A percentile compares a stretch with the other conserved stretches of the same genome.
Evolutionary conservation across 163 green algal species (phyloP).

Genomic region (Chlamydomonas reinhardtii): DNA sequence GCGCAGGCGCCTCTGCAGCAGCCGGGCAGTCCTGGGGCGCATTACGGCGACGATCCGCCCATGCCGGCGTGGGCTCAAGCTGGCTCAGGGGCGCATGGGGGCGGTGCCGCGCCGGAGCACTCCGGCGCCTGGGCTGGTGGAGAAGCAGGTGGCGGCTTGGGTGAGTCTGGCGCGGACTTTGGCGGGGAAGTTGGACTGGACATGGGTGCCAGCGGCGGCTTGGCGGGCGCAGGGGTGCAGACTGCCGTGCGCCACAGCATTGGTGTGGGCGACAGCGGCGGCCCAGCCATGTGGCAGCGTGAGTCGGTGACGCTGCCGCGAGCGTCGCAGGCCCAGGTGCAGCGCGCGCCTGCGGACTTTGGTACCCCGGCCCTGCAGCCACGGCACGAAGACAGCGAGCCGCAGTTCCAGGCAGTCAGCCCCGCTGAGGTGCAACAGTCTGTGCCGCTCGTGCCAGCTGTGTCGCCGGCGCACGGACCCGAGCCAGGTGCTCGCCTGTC

Average conservation of each 20-base stretch:
- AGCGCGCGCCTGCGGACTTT: background rate
- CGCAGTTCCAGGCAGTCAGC: too few relatives aligned
- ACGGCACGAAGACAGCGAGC: too few relatives aligned
- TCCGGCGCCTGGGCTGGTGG: background rate
- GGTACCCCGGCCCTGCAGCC: background rate
- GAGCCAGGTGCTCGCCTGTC: too few relatives aligned
- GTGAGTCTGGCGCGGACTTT: too few relatives aligned
- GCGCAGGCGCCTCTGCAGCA: slow-evolving; percentile 1
- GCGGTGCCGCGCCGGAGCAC: too few relatives aligned
- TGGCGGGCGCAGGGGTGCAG: background rate
- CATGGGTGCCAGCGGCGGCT: too few relatives aligned
- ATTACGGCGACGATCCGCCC: background rate
- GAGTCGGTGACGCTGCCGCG: slow-evolving; percentile 3
- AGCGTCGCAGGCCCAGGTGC: background rate
- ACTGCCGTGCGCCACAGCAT: slow-evolving; percentile 26
- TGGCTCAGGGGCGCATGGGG: too few relatives aligned
- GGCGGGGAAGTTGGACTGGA: too few relatives aligned
- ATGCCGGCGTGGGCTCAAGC: background rate
- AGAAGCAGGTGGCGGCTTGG: background rate
- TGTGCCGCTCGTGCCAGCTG: too few relatives aligned
- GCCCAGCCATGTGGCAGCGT: slow-evolving; percentile 36
- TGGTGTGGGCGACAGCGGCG: slow-evolving; percentile 38
- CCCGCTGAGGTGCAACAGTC: too few relatives aligned
- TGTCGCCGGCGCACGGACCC: too few relatives aligned
- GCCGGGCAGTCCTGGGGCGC: slow-evolving; percentile 16